A percentile compares a stretch with the other conserved stretches of the same genome.
These are phyloP conservation scores for Acer negundo DNA, from an alignment of 345 rosid genomes.

Conservation along the genomic window DNA sequence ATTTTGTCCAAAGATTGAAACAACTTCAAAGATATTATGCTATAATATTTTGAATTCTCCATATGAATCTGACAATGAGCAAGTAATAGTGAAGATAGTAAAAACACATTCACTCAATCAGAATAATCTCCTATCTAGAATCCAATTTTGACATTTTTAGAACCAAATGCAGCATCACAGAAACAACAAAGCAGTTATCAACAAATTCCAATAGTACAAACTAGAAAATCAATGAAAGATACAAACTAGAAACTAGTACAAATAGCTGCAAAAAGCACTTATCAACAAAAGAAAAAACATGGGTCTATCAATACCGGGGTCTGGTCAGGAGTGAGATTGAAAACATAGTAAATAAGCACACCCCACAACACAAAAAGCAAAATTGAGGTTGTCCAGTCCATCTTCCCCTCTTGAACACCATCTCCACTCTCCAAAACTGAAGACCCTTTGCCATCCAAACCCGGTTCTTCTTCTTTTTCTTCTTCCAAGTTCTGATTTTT, in stretches of 20 bases:
- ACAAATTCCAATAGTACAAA: too few relatives aligned
- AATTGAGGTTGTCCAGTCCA: slow-evolving; percentile 78
- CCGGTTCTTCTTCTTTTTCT: slow-evolving; percentile 38
- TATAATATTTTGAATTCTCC: neutral
- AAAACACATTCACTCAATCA: neutral
- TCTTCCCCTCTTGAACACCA: slow-evolving; percentile 33
- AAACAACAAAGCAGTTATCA: too few relatives aligned
- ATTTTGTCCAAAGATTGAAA: neutral
- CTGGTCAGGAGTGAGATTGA: slow-evolving; percentile 72
- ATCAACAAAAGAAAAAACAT: neutral
- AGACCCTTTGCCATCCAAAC: slow-evolving; percentile 27
- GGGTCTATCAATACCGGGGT: slow-evolving; percentile 53
- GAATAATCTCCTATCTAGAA: neutral
- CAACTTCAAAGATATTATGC: neutral
- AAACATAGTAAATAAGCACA: slow-evolving; percentile 72
- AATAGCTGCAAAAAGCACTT: neutral
- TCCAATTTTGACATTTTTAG: neutral
- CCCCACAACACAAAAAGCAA: slow-evolving; percentile 74
- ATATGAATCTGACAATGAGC: too few relatives aligned
- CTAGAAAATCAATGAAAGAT: neutral
- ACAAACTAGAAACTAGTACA: neutral
- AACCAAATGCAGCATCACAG: neutral
- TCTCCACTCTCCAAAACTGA: slow-evolving; percentile 19
- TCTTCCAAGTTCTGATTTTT: slow-evolving; percentile 50
- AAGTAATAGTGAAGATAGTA: neutral